A percentile compares a stretch with the other conserved stretches of the same genome.
Evolutionary conservation across 208 protist genomes (phyloP).

Genomic region (Leishmania gerbilli): DNA sequence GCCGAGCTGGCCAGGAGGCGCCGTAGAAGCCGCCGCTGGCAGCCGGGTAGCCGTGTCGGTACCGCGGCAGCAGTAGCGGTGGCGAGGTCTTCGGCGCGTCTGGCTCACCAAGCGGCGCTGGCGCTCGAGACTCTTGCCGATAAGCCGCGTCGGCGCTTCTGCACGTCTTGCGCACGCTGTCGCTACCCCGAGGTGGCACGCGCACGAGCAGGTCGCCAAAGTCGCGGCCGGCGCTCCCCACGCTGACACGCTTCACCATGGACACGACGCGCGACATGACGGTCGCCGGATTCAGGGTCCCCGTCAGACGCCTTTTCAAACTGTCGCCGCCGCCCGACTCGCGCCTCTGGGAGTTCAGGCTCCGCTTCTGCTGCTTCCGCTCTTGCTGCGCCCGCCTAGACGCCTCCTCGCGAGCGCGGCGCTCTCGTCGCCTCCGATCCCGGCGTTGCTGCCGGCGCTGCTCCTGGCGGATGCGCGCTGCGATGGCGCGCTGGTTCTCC

Average conservation of each 20-base stretch:
- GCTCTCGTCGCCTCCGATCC: slow-evolving; percentile 14
- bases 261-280: slow-evolving; percentile 29
- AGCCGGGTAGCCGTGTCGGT: slow-evolving; percentile 10
- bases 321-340: slow-evolving; percentile 12
- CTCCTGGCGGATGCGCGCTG: slow-evolving; percentile 17
- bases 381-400: not conserved
- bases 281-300: slow-evolving; percentile 21
- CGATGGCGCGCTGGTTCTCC: slow-evolving; percentile 30
- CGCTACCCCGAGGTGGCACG: not conserved
- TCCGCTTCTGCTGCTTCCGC: slow-evolving; percentile 15
- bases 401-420: slow-evolving; percentile 25
- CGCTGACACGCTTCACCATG: slow-evolving; percentile 21
- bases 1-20: not conserved
- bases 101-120: not conserved
- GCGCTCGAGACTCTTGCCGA: too few species aligned
- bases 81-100: not conserved
- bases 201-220: not conserved
- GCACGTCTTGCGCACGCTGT: not conserved
- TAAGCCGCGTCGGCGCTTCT: not conserved
- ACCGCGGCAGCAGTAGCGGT: not conserved
- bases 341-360: not conserved
- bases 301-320: not conserved
- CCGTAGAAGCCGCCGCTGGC: not conserved
- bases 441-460: slow-evolving; percentile 27
- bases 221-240: not conserved